Base-by-base conservation (phyloP, 768 basidiomycete genomes). In the Termitomyces sp. region DNA sequence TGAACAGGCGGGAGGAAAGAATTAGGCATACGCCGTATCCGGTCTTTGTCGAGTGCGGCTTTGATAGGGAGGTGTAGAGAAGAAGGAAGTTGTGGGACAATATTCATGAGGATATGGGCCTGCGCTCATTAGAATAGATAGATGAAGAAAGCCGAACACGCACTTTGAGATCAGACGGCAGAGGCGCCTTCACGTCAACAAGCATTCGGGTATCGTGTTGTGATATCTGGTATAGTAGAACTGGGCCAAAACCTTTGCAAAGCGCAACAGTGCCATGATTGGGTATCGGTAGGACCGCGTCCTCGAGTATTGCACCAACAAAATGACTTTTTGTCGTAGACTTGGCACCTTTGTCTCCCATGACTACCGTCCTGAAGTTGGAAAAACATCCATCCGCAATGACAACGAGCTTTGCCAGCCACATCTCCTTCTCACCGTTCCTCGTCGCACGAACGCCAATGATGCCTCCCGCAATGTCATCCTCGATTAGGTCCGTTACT, bases 331-430 rank as follows among this genome's bases (percentile, higher is more conserved):
- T 83, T 21, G 85, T 84, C 4, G 73, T 68, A 1, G 86, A 76
- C 65, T 84, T 85, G 45, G 67, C 68, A 11, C 74, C 72, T 17
- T 77, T 68, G 40, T 68, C 64, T 53, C 82, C 82, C 79, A 87
- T 80, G n/a, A 93, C 84, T 1, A 75, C 59, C 11, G 71, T 77
- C 49, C 96, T 81, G 77, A 99, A 95, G 66, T 95, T 97, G 4
- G 92, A 95, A 73, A 92, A 92, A 70, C 93, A 97, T 0, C 96
- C 96, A 68, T 99, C 96, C 4, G 95, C 94, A 57, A 98, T 74
- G 67, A 98, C 74, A 44, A 93, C 90, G 50, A 99, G 70, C 61
- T 89, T 85, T 0, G 91, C 94, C 57, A 76, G 79, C 65, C 86
- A 86, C 0, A 78, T 66, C 58, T 85, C 78, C 63, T 82, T 81